Conservation (phyloP, 139 green algal species). For the Chlorella sp. region DNA sequence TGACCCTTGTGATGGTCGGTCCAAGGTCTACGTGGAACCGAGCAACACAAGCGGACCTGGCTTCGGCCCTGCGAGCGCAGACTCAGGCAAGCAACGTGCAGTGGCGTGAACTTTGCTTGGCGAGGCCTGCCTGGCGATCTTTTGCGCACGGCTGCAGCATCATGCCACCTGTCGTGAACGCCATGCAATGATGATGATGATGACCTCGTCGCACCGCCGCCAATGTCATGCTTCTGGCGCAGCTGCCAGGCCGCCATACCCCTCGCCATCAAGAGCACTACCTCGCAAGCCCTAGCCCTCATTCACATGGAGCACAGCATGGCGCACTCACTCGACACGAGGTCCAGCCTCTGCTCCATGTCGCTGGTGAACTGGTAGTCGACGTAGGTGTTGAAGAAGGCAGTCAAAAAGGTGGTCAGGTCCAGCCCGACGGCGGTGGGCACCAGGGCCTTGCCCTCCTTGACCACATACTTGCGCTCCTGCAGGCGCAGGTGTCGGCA, state of each 20-base stretch:
- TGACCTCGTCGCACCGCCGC: too few species aligned
- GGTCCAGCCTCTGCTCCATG: constrained; percentile 61
- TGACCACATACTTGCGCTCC: constrained; percentile 61
- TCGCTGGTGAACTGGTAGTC: constrained; percentile 73
- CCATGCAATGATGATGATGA: background rate
- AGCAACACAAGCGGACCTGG: background rate
- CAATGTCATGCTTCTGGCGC: too few species aligned
- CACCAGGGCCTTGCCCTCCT: constrained; percentile 47
- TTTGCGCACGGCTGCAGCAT: too few species aligned
- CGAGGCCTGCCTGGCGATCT: background rate
- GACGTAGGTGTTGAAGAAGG: constrained; percentile 71
- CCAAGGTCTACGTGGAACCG: background rate
- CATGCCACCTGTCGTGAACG: background rate
- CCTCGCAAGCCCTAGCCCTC: background rate
- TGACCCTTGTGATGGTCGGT: too few species aligned
- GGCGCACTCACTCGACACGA: constrained; percentile 51
- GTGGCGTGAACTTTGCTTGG: background rate
- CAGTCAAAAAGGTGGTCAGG: constrained; percentile 67
- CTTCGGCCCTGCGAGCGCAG: background rate
- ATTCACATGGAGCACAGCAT: background rate
- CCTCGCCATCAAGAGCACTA: background rate
- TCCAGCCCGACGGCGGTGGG: constrained; percentile 56
- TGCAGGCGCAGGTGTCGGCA: constrained; percentile 10
- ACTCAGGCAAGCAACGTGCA: background rate
- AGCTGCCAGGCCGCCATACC: background rate